Evolutionary conservation across 331 rosid species (phyloP), one percentile per base, ranked within the genome.

Genomic region (Quercus lobata): DNA sequence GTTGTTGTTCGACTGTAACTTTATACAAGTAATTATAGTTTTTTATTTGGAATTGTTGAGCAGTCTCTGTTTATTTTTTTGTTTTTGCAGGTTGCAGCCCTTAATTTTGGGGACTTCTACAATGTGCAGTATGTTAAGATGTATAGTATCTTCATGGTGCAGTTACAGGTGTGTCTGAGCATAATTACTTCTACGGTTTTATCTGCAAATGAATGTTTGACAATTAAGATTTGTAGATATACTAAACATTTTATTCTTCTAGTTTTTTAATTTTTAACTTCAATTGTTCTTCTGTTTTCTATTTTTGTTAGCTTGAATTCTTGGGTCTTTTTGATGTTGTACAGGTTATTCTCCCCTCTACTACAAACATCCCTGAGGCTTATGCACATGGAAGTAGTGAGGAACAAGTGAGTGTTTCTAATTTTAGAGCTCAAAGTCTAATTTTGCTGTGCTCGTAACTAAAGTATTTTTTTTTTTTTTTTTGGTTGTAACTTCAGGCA

Each of bases 301-400:
- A 16, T 72, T 14, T 54, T 57, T n/a, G 57, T 81, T 79, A 78
- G 65, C 44, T 27, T 75, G 25, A 17, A 73, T 46, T 79, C 7
- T 16, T 81, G 69, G 63, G 49, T 56, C 44, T 70, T 27, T 65
- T 29, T n/a, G 57, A 79, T 74, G 58, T 49, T 52, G 57, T 81
- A 73, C 66, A 96, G 99, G 69, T 84, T 80, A 84, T 96, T 79
- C 94, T 96, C 44, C 94, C 98, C 17, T 71, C 91, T 56, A 85
- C 86, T 60, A 89, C 99, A 82, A 93, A 93, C 85, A 88, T 96
- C 75, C 94, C 98, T 0, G 94, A 93, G 80, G 99, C 97, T 74
- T 96, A 93, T 88, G 91, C 91, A 37, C 82, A 87, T 76, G 99
- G 99, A 73, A 86, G 94, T 54, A 77, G 88, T 74, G 99, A 93